Conservation (phyloP, 1,139 yeast species). For the Debaryomyces fabryi region DNA sequence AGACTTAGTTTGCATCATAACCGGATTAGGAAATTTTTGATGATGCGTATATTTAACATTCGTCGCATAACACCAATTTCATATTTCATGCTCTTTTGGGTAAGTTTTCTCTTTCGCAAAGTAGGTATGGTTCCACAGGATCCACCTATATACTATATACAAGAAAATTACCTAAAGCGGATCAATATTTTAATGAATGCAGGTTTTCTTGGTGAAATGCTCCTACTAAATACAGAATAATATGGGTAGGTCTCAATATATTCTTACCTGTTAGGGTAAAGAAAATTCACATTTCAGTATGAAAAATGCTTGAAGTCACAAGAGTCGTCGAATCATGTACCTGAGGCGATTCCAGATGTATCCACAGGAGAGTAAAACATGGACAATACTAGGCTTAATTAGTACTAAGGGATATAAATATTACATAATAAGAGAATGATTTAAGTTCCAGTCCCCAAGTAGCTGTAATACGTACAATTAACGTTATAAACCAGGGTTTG, state of each 20-base stretch:
- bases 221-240: not conserved
- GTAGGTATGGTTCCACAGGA: not conserved
- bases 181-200: not conserved
- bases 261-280: not conserved
- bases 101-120: constrained; percentile 1
- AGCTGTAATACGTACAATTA: not conserved
- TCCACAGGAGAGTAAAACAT: not conserved
- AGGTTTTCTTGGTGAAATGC: not conserved
- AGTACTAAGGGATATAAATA: not conserved
- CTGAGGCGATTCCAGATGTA: not conserved
- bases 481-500: not conserved
- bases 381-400: not conserved
- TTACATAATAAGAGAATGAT: not conserved
- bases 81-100: constrained; percentile 3
- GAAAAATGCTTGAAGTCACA: not conserved
- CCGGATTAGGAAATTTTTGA: constrained; percentile 12
- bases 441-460: not conserved
- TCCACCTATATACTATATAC: not conserved
- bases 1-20: constrained; percentile 5
- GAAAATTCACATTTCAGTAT: not conserved
- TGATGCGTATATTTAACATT: not conserved
- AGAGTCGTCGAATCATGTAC: not conserved
- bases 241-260: not conserved
- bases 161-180: not conserved
- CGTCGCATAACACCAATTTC: not conserved